Conservation (phyloP, 345 rosid species). For the Stellera chamaejasme region DNA sequence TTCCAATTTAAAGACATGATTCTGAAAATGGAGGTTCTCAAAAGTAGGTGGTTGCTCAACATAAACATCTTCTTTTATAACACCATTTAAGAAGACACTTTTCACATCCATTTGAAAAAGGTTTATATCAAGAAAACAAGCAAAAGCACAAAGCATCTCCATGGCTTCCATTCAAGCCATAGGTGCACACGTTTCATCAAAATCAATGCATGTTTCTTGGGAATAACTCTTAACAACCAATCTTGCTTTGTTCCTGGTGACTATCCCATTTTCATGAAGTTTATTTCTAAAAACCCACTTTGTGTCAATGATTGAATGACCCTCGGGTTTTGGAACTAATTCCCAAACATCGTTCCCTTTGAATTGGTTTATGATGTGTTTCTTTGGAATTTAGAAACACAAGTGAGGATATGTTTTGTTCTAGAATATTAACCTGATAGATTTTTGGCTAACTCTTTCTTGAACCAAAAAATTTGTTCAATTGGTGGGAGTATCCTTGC, state of each 20-base stretch:
- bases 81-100: too few relatives aligned
- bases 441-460: too few relatives aligned
- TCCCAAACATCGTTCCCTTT: neutral
- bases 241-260: constrained; percentile 2
- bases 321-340: neutral
- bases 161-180: neutral
- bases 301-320: neutral
- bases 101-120: too few relatives aligned
- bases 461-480: too few relatives aligned
- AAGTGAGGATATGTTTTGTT: too few relatives aligned
- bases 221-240: neutral
- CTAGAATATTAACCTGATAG: too few relatives aligned
- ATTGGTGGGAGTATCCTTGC: too few relatives aligned
- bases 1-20: neutral
- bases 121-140: neutral
- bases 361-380: too few relatives aligned
- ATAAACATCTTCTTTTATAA: too few relatives aligned
- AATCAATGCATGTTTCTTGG: neutral
- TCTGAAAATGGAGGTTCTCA: too few relatives aligned
- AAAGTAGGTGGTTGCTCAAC: too few relatives aligned
- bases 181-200: neutral
- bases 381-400: too few relatives aligned
- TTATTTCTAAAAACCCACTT: constrained; percentile 2
- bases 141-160: neutral
- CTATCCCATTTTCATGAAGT: neutral